Evolutionary conservation across 345 rosid genomes (phyloP).

Genomic region (Rhizophora apiculata): DNA sequence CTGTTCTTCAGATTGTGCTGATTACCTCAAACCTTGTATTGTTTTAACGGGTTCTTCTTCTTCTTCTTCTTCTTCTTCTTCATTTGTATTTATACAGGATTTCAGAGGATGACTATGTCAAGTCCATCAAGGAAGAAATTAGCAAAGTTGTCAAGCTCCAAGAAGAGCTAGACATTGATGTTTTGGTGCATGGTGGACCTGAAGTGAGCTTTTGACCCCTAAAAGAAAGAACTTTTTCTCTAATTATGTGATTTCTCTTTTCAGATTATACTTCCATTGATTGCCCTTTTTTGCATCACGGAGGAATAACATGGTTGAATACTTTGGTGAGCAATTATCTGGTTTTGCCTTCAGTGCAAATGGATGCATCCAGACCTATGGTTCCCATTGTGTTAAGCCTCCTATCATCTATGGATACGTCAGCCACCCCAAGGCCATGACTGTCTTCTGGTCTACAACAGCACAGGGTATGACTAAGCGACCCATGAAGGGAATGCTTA

Average conservation of each 20-base stretch:
- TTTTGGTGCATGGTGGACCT: slow-evolving; percentile 95
- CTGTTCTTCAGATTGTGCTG: not conserved
- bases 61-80: not conserved
- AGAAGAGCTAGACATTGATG: slow-evolving; percentile 95
- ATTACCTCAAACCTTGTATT: not conserved
- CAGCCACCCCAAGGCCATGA: slow-evolving; percentile 96
- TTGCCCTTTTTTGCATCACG: slow-evolving; percentile 6
- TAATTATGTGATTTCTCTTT: not conserved
- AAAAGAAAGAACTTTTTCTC: not conserved
- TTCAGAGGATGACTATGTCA: slow-evolving; percentile 82
- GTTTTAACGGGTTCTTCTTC: not conserved
- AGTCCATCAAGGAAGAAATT: slow-evolving; percentile 88
- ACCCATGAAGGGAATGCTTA: slow-evolving; percentile 99
- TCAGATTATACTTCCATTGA: not conserved
- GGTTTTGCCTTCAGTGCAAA: slow-evolving; percentile 93
- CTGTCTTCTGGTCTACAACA: slow-evolving; percentile 88
- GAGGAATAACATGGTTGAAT: slow-evolving; percentile 99
- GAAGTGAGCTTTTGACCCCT: slow-evolving; percentile 49
- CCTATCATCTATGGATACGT: slow-evolving; percentile 97
- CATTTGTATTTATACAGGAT: slow-evolving; percentile 38
- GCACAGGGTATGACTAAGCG: slow-evolving; percentile 95
- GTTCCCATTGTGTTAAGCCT: slow-evolving; percentile 97
- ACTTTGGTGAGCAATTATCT: slow-evolving; percentile 92
- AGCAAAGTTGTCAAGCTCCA: slow-evolving; percentile 81
- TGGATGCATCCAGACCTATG: slow-evolving; percentile 98